phyloP scores from a whole-genome alignment of 192 early-diverging fungal species.

The Backusella westeae region DNA sequence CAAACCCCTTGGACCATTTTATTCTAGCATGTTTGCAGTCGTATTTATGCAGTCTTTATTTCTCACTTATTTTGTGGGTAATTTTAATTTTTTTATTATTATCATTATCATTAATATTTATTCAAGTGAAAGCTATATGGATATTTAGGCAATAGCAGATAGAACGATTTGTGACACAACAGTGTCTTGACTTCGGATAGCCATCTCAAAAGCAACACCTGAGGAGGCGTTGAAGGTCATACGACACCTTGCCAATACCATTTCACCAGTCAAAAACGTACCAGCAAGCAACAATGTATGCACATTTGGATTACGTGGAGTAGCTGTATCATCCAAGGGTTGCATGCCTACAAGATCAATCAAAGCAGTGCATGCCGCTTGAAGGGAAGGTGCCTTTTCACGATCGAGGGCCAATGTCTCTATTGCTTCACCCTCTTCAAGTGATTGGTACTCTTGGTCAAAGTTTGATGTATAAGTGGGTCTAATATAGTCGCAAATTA shows the following conservation, averaged over 20 bases:
- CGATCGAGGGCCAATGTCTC: constrained; percentile 89
- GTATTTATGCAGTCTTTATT: not conserved
- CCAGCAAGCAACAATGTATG: constrained; percentile 88
- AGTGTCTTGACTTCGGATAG: constrained; percentile 68
- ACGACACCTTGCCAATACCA: constrained; percentile 76
- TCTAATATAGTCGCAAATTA: constrained; percentile 85
- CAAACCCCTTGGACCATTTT: not conserved
- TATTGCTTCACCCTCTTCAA: constrained; percentile 68
- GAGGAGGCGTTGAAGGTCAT: constrained; percentile 82
- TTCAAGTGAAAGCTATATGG: not conserved
- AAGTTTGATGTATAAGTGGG: constrained; percentile 86
- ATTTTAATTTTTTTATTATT: not conserved
- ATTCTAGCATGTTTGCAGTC: not conserved
- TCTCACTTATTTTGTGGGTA: not conserved
- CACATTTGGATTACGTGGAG: constrained; percentile 68
- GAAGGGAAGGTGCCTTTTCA: constrained; percentile 62
- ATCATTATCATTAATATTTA: not conserved
- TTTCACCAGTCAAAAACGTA: constrained; percentile 78
- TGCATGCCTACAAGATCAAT: constrained; percentile 86
- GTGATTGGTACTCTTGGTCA: constrained; percentile 72
- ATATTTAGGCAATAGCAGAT: constrained; percentile 65
- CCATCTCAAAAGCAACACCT: constrained; percentile 92
- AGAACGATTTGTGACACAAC: constrained; percentile 74
- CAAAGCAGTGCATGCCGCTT: constrained; percentile 69
- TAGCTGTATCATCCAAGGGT: constrained; percentile 69